Base-by-base conservation (phyloP, 2,329 filamentous ascomycete genomes). In the Aureobasidium mangrovei region DNA sequence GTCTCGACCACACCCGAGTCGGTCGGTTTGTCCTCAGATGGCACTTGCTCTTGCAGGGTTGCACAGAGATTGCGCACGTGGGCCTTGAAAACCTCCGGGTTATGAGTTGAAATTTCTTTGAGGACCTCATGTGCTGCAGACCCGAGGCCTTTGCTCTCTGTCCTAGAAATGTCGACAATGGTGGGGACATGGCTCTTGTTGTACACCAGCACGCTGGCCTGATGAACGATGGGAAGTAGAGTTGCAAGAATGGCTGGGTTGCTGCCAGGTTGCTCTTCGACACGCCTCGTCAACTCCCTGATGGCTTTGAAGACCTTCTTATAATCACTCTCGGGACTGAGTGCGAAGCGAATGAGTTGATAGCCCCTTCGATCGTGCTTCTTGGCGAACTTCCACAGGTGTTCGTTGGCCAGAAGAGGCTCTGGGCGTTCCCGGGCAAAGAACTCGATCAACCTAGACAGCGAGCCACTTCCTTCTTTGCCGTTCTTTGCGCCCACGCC, bases 161-260 rank as follows among this genome's bases (percentile, higher is more conserved):
- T 91, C 63, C 89, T 85, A 8, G 91, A 90, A 63, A 85, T 87
- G 56, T 90, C 85, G 74, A 97, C 88, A 59, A 97, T 91, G 0
- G 88, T 84, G 3, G 91, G 83, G 18, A 98, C 83, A 66, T 98
- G 91, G 66, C 91, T 97, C 64, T 88, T 84, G 72, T 96, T 98
- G 73, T 94, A 96, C 60, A 95, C 80, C 59, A 98, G 78, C 56
- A 88, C 84, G 33, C 88, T 86, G 53, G 85, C 85, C 41, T 89
- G 83, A 66, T 95, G 95, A 4, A 97, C 74, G 12, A 98, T 76
- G 4, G 90, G 86, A 4, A 85, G 80, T 28, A 98, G 68, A 0
- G 89, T 94, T 35, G 95, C 88, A 3, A 94, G 72, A 44, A 93
- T 76, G 29, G 75, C 74, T n/a, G 70, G 63, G n/a, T 74, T 68